These are phyloP conservation scores for Globisporangium middletonii DNA, from an alignment of 352 stramenopile species.

Conservation along the genomic window DNA sequence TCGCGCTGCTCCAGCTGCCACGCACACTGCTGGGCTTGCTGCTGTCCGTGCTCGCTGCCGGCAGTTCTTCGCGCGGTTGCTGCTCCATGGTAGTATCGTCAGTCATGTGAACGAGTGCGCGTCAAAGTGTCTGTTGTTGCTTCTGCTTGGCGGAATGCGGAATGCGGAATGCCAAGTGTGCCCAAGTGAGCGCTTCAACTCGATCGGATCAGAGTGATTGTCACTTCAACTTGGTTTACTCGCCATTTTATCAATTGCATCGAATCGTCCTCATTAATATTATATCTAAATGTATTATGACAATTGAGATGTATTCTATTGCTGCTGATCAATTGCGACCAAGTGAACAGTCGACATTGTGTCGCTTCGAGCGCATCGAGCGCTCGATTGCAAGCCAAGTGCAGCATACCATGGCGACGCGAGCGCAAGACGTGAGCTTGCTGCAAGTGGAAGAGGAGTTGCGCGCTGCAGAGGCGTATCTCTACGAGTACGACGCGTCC, in stretches of 20 bases:
- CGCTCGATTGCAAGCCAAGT: not conserved
- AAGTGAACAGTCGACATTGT: too few species aligned
- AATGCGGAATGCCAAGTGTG: slow-evolving; percentile 5
- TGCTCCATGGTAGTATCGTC: not conserved
- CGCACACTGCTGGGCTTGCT: not conserved
- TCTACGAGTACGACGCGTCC: slow-evolving; percentile 17
- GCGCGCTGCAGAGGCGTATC: slow-evolving; percentile 50
- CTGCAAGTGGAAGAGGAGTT: slow-evolving; percentile 66
- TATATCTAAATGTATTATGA: not conserved
- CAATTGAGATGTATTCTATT: not conserved
- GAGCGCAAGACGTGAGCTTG: slow-evolving; percentile 27
- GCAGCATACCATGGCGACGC: slow-evolving; percentile 5
- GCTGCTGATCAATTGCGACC: not conserved
- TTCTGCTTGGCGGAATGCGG: not conserved
- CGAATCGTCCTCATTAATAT: too few species aligned
- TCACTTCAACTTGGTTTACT: slow-evolving; percentile 33
- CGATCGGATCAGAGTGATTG: slow-evolving; percentile 33
- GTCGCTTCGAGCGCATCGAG: not conserved
- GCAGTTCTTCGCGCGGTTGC: not conserved
- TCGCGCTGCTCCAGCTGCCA: slow-evolving; percentile 21
- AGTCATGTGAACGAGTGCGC: not conserved
- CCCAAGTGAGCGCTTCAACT: not conserved
- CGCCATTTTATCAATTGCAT: too few species aligned
- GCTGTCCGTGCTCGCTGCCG: not conserved
- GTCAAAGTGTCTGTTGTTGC: not conserved